phyloP scores from a whole-genome alignment of 345 rosid species.

The Populus tremula region DNA sequence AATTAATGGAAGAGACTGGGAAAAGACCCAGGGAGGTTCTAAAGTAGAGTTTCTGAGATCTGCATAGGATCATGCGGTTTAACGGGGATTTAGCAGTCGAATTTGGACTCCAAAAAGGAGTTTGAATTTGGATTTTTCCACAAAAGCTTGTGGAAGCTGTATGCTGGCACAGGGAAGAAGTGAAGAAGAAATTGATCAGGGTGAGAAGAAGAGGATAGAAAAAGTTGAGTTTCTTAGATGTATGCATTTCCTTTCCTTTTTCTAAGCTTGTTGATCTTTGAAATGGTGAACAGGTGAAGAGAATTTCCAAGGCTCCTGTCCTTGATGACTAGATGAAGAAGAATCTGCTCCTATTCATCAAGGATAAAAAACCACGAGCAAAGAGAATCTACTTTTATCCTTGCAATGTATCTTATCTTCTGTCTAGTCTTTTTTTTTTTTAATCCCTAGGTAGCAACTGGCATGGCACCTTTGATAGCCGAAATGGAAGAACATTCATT shows the following conservation, averaged over 20 bases:
- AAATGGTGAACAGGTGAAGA: neutral
- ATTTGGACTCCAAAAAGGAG: constrained; percentile 25
- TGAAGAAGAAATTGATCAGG: constrained; percentile 19
- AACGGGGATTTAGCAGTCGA: constrained; percentile 20
- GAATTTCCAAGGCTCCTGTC: neutral
- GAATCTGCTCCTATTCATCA: constrained; percentile 8
- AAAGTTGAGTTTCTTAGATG: constrained; percentile 24
- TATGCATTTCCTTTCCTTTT: constrained; percentile 25
- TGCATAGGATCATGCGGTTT: constrained; percentile 41
- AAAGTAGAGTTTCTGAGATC: constrained; percentile 45
- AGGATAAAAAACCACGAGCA: neutral
- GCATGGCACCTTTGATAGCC: neutral
- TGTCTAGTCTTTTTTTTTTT: neutral
- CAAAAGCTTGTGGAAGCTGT: constrained; percentile 22
- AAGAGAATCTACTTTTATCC: constrained; percentile 17
- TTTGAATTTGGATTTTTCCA: constrained; percentile 30
- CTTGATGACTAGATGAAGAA: neutral
- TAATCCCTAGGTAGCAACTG: neutral
- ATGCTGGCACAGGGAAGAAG: constrained; percentile 12
- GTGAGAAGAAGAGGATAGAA: constrained; percentile 13
- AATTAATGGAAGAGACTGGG: constrained; percentile 46
- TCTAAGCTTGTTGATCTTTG: neutral
- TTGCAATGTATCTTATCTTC: neutral
- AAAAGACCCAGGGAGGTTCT: constrained; percentile 49
- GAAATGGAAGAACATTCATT: constrained; percentile 3